A percentile compares a stretch with the other conserved stretches of the same genome.
Conservation (phyloP, 2,329 filamentous ascomycete species). For the Clonostachys byssicola region DNA sequence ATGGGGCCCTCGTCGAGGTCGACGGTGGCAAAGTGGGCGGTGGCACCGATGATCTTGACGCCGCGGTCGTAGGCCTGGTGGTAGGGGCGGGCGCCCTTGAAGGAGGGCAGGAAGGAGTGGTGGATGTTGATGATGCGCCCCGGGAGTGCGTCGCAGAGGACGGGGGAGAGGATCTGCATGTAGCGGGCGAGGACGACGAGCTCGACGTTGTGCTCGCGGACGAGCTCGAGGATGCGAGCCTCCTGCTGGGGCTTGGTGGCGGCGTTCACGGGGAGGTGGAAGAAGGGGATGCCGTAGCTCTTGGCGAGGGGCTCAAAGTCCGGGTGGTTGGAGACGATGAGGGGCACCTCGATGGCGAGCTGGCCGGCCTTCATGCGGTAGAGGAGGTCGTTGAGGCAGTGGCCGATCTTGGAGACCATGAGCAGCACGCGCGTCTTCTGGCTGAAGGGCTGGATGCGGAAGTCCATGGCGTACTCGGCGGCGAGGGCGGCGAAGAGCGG, state of each 20-base stretch:
- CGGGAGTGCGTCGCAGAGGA: slow-evolving; percentile 72
- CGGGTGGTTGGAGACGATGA: slow-evolving; percentile 80
- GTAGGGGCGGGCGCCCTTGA: slow-evolving; percentile 87
- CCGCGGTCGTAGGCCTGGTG: slow-evolving; percentile 83
- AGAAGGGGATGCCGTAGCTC: slow-evolving; percentile 74
- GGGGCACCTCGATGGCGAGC: slow-evolving; percentile 64
- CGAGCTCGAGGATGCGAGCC: slow-evolving; percentile 64
- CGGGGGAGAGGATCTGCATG: slow-evolving; percentile 81
- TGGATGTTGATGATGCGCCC: slow-evolving; percentile 91
- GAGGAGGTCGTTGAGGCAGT: slow-evolving; percentile 79
- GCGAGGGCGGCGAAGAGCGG: slow-evolving; percentile 58
- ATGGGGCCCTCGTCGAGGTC: slow-evolving; percentile 85
- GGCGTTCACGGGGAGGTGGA: slow-evolving; percentile 74
- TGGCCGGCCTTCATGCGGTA: slow-evolving; percentile 75
- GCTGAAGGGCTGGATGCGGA: slow-evolving; percentile 63
- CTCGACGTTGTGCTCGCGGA: slow-evolving; percentile 66
- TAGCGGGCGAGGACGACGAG: slow-evolving; percentile 79
- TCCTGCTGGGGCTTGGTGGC: slow-evolving; percentile 78
- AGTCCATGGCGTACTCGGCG: slow-evolving; percentile 62
- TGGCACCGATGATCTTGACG: slow-evolving; percentile 85
- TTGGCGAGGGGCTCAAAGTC: slow-evolving; percentile 66
- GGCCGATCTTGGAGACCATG: slow-evolving; percentile 87
- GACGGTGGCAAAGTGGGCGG: slow-evolving; percentile 81
- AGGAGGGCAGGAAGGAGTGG: slow-evolving; percentile 79
- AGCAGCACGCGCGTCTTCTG: slow-evolving; percentile 74